Conservation (phyloP, 1,139 yeast species). For the Scheffersomyces titani region DNA sequence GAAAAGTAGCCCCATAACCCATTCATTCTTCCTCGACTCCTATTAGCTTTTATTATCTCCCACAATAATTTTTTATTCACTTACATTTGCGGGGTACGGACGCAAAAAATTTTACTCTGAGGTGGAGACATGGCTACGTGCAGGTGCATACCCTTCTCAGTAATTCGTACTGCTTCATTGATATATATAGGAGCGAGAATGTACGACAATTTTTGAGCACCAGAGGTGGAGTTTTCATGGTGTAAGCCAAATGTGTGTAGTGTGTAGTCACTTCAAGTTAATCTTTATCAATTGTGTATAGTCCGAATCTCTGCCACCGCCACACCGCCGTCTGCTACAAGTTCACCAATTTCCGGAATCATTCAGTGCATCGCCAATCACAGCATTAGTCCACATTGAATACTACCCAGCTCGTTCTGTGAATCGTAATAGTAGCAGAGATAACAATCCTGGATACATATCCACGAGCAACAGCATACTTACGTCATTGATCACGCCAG, state of each 20-base stretch:
- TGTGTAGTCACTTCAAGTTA: background rate
- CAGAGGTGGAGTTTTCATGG: background rate
- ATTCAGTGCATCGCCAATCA: background rate
- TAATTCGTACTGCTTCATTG: background rate
- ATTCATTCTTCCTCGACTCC: background rate
- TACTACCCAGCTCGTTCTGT: no score
- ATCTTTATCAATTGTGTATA: background rate
- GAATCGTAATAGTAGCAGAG: no score
- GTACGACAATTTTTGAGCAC: background rate
- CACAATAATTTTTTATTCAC: background rate
- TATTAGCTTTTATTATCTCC: background rate
- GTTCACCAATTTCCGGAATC: background rate
- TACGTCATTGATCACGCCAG: background rate
- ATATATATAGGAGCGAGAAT: background rate
- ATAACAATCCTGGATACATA: no score
- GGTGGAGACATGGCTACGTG: background rate
- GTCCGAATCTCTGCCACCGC: background rate
- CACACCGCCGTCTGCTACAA: background rate
- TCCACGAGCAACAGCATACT: no score
- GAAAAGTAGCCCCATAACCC: background rate
- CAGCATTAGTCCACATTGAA: no score
- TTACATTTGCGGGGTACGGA: constrained; percentile 1
- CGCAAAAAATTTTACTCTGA: background rate
- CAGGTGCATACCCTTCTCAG: background rate
- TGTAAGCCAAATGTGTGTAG: background rate